A percentile compares a stretch with the other conserved stretches of the same genome.
These are phyloP conservation scores for Mycena filopes DNA, from an alignment of 768 basidiomycete genomes.

Conservation along the genomic window DNA sequence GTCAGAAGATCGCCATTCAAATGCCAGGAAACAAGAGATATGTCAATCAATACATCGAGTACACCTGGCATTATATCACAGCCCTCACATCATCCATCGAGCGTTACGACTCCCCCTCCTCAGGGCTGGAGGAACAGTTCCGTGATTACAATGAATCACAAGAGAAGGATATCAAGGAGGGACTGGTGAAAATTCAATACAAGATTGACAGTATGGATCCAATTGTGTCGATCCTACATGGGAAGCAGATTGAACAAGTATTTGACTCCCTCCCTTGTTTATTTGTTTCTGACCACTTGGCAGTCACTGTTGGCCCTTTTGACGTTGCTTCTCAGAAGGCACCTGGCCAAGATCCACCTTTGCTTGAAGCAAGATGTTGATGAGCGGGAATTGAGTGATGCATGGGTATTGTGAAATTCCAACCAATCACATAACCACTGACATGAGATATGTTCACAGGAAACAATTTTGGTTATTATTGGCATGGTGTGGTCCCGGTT, in stretches of 20 bases:
- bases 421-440: no score
- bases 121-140: constrained; percentile 1
- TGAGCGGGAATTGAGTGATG: constrained; percentile 5
- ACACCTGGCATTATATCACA: not conserved
- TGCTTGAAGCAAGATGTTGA: constrained; percentile 15
- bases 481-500: constrained; percentile 4
- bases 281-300: not conserved
- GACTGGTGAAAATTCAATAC: constrained; percentile 1
- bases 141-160: not conserved
- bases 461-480: no score
- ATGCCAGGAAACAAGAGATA: constrained; percentile 33
- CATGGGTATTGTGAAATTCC: not conserved
- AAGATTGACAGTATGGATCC: not conserved
- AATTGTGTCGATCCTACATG: not conserved
- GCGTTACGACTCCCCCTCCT: not conserved
- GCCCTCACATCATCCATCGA: not conserved
- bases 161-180: not conserved
- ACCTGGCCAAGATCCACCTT: constrained; percentile 23
- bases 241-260: constrained; percentile 5
- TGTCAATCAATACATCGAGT: constrained; percentile 5
- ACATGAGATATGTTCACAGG: no score
- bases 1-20: not conserved
- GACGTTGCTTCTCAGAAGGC: constrained; percentile 17
- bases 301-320: constrained; percentile 17
- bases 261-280: no score